A percentile compares a stretch with the other conserved stretches of the same genome.
phyloP scores from a whole-genome alignment of 208 protist genomes.

The Wallacemonas collosoma region DNA sequence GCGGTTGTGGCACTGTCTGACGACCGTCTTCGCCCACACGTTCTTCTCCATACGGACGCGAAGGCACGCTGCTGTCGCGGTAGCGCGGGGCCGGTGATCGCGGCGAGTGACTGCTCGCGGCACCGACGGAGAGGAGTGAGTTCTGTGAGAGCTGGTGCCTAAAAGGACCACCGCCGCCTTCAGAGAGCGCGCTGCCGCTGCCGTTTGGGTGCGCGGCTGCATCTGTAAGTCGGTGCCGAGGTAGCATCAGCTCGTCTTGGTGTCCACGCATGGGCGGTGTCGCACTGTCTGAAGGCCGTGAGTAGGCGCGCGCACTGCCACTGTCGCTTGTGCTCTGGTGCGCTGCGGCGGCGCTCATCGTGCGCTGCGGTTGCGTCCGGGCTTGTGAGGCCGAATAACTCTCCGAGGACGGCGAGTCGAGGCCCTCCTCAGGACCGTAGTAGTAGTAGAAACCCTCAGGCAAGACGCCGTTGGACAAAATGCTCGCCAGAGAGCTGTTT shows the following conservation, averaged over 20 bases:
- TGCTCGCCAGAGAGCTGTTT: conserved; percentile 4
- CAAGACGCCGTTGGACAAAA: neutral
- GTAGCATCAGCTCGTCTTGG: neutral
- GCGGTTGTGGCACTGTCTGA: no score
- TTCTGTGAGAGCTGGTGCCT: conserved; percentile 1
- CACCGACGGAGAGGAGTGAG: neutral
- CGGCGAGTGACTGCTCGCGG: conserved; percentile 7
- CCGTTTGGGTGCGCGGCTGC: neutral
- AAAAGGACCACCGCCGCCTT: neutral
- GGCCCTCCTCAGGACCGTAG: conserved; percentile 10
- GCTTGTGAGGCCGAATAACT: neutral
- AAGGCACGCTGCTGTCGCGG: neutral
- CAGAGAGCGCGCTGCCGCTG: neutral
- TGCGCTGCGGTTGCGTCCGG: neutral
- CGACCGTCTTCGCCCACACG: no score
- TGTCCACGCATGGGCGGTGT: neutral
- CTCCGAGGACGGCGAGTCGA: conserved; percentile 7
- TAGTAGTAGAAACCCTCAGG: conserved; percentile 13
- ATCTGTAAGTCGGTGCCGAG: neutral
- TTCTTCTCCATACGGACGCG: no score
- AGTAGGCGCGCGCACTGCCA: no score
- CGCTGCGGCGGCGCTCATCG: neutral
- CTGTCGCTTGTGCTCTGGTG: neutral
- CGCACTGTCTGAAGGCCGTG: no score
- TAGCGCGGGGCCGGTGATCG: conserved; percentile 10